These are phyloP conservation scores for Zangia roseola DNA, from an alignment of 768 basidiomycete species.

Conservation along the genomic window DNA sequence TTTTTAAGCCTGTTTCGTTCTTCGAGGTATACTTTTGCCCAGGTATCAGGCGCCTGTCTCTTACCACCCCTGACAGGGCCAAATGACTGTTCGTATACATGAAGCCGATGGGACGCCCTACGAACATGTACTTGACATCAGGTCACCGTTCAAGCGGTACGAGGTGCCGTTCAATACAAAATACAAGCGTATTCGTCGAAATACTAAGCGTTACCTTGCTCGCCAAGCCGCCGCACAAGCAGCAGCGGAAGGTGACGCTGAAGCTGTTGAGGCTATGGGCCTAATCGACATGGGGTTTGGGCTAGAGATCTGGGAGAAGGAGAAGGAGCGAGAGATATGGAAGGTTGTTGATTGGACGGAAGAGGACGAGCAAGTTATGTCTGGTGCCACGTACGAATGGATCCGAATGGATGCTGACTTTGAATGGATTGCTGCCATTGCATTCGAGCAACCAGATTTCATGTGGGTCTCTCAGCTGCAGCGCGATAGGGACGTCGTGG, in stretches of 20 bases:
- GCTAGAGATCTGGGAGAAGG: slow-evolving; percentile 94
- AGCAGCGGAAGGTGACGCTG: slow-evolving; percentile 87
- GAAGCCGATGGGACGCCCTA: slow-evolving; percentile 99
- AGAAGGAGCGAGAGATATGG: slow-evolving; percentile 90
- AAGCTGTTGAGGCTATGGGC: slow-evolving; percentile 91
- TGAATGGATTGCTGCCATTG: slow-evolving; percentile 94
- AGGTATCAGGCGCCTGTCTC: not conserved
- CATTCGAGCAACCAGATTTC: slow-evolving; percentile 94
- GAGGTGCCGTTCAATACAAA: slow-evolving; percentile 99
- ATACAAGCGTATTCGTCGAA: slow-evolving; percentile 93
- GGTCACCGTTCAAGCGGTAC: slow-evolving; percentile 84
- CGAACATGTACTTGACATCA: slow-evolving; percentile 95
- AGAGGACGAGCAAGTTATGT: slow-evolving; percentile 91
- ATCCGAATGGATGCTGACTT: slow-evolving; percentile 98
- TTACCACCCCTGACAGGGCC: slow-evolving; percentile 54
- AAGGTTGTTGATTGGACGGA: slow-evolving; percentile 98
- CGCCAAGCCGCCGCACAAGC: slow-evolving; percentile 91
- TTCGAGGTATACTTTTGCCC: slow-evolving; percentile 66
- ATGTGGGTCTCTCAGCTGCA: slow-evolving; percentile 99
- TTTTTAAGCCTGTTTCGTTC: slow-evolving; percentile 79
- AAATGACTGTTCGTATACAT: slow-evolving; percentile 98
- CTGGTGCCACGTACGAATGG: slow-evolving; percentile 98
- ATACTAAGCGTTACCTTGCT: slow-evolving; percentile 94
- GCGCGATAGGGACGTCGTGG: slow-evolving; percentile 93
- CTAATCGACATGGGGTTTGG: slow-evolving; percentile 95